Evolutionary conservation across 116 monocot genomes (phyloP).

Genomic region (Papilionanthe hybrid): DNA sequence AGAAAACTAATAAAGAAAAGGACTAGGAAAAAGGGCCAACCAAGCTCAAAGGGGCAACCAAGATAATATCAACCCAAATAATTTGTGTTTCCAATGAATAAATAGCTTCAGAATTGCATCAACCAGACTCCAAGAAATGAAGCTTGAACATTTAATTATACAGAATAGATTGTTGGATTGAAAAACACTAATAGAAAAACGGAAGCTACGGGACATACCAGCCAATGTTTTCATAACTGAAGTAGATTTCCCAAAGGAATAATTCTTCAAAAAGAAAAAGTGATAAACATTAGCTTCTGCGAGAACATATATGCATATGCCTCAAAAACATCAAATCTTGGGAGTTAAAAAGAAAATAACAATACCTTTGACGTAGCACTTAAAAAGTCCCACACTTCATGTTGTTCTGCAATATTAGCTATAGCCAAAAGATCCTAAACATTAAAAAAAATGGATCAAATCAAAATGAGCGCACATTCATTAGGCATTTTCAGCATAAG

Average conservation of each 20-base stretch:
- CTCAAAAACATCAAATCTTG: not conserved
- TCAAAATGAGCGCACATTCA: not conserved
- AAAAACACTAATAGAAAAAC: not conserved
- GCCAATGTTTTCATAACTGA: constrained; percentile 99
- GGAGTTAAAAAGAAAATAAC: not conserved
- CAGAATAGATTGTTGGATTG: not conserved
- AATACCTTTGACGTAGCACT: constrained; percentile 82
- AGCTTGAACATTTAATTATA: not conserved
- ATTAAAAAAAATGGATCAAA: constrained; percentile 3
- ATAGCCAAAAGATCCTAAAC: constrained; percentile 78
- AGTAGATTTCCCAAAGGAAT: constrained; percentile 89
- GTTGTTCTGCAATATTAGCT: constrained; percentile 94
- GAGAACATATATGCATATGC: not conserved
- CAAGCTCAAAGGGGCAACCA: too few relatives aligned
- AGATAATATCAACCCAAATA: too few relatives aligned
- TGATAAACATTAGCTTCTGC: constrained; percentile 7
- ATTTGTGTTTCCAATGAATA: not conserved
- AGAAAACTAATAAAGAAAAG: not conserved
- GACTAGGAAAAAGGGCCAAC: not conserved
- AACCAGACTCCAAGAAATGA: not conserved
- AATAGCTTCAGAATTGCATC: not conserved
- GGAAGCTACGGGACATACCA: constrained; percentile 34
- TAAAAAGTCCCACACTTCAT: constrained; percentile 97
- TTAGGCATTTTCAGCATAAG: not conserved
- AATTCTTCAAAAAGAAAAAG: constrained; percentile 61